phyloP scores from a whole-genome alignment of 2,329 filamentous ascomycete genomes.

The Fonsecaea pedrosoi region DNA sequence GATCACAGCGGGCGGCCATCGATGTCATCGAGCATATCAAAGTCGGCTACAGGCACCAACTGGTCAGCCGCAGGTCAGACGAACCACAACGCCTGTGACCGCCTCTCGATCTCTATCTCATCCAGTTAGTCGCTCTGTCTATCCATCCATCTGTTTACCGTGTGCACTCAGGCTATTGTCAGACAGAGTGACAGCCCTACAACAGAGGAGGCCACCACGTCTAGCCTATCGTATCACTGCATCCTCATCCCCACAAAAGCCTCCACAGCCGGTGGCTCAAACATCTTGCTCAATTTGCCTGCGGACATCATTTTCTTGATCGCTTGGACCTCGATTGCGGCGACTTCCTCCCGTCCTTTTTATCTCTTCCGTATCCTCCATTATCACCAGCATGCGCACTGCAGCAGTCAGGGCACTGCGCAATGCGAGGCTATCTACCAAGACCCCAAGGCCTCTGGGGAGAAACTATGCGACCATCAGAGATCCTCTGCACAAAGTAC shows the following conservation, averaged over 20 bases:
- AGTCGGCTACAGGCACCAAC: background rate
- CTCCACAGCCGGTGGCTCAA: constrained; percentile 2
- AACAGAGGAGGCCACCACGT: background rate
- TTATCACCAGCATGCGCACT: constrained; percentile 34
- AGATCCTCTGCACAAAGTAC: constrained; percentile 37
- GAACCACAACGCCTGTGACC: constrained; percentile 2
- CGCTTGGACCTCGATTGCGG: background rate
- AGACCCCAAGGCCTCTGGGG: constrained; percentile 17
- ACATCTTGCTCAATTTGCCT: constrained; percentile 13
- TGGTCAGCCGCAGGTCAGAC: background rate
- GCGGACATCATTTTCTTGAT: constrained; percentile 16
- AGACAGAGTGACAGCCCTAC: background rate
- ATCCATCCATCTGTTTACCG: background rate
- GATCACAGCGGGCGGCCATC: constrained; percentile 16
- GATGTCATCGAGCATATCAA: constrained; percentile 28
- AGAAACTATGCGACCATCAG: constrained; percentile 39
- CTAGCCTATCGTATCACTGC: constrained; percentile 3
- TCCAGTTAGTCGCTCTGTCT: background rate
- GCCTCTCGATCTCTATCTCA: constrained; percentile 8
- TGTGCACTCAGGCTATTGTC: background rate
- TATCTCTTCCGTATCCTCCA: background rate
- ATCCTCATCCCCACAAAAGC: background rate
- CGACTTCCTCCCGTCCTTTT: background rate
- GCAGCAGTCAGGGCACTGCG: constrained; percentile 35
- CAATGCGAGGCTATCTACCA: constrained; percentile 30